Evolutionary conservation across 495 filamentous ascomycete species (phyloP), one percentile per base, ranked within the genome.

Genomic region (Corynascus novoguineensis): DNA sequence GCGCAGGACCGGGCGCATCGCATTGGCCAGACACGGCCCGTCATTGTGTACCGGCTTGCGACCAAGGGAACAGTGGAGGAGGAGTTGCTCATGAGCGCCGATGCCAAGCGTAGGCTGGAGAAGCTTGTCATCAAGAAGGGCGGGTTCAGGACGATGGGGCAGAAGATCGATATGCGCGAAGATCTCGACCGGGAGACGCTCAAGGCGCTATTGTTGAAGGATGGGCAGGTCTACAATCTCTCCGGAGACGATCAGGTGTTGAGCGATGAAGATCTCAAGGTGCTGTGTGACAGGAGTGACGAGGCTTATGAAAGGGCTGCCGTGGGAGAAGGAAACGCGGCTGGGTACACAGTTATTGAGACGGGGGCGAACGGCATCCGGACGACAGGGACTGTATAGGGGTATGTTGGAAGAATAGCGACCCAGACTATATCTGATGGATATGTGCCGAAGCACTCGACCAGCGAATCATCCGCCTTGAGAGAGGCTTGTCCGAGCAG

Each of bases 91-190:
- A 82, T 90, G 58, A 89, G 86, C 55, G 93, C 93, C 6, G 93
- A 96, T 57, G 88, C 86, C 0, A 98, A 98, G 75, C 84, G 95
- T n/a, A 79, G 93, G 9, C 76, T 98, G 0, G 93, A 97, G 68
- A 91, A 96, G 66, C 76, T 97, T 3, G 92, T 98, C 15, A 97
- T 98, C 59, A 89, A 92, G 64, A 96, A 97, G 68, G 95, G 92
- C 4, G 79, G 83, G 5, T 87, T 90, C 65, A 75, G 71, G 63
- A 80, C 73, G 11, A 81, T 83, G 71, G 83, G 85, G 38, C 79
- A 86, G 62, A 77, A 80, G 53, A 71, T 81, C 14, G 78, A 80
- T 32, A 61, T 64, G 37, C 62, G 68, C 32, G 77, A 81, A 62
- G 73, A 73, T 28, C 57, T 78, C 50, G 83, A 84, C 40, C 71